Evolutionary conservation across 1,139 yeast species (phyloP).

Genomic region (Yamadazyma triangularis): DNA sequence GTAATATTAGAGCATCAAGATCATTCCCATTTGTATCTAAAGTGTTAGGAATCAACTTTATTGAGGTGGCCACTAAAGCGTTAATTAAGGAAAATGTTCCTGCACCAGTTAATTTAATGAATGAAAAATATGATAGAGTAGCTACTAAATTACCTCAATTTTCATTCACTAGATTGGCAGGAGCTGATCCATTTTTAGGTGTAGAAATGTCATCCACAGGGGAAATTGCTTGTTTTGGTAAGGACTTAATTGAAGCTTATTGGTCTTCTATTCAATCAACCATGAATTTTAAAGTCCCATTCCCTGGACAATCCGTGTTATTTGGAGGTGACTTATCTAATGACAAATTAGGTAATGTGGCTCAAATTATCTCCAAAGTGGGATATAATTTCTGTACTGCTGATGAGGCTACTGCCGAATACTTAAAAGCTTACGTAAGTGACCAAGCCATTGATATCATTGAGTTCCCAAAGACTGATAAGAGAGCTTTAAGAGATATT

Average conservation of each 20-base stretch:
- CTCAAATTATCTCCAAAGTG: constrained; percentile 59
- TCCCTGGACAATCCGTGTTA: constrained; percentile 82
- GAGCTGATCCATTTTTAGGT: constrained; percentile 98
- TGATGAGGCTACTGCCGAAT: constrained; percentile 63
- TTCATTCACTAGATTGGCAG: constrained; percentile 95
- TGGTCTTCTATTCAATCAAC: constrained; percentile 97
- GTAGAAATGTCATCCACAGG: constrained; percentile 99
- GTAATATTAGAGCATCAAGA: constrained; percentile 97
- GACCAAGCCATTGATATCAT: constrained; percentile 56
- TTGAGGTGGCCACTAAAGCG: constrained; percentile 90
- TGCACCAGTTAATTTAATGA: constrained; percentile 66
- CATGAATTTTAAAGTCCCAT: constrained; percentile 92
- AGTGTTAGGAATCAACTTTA: constrained; percentile 89
- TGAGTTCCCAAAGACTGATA: constrained; percentile 88
- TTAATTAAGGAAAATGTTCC: constrained; percentile 71
- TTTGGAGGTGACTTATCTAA: constrained; percentile 89
- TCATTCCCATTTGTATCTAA: constrained; percentile 98
- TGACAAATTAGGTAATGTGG: constrained; percentile 70
- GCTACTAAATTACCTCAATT: constrained; percentile 98
- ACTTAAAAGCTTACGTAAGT: constrained; percentile 49
- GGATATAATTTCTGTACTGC: constrained; percentile 85
- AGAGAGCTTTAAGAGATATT: constrained; percentile 87
- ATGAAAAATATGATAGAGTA: constrained; percentile 60
- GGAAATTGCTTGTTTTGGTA: constrained; percentile 95
- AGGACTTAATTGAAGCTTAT: constrained; percentile 81